phyloP scores from a whole-genome alignment of 2,329 filamentous ascomycete genomes.

The Annulohypoxylon truncatum region DNA sequence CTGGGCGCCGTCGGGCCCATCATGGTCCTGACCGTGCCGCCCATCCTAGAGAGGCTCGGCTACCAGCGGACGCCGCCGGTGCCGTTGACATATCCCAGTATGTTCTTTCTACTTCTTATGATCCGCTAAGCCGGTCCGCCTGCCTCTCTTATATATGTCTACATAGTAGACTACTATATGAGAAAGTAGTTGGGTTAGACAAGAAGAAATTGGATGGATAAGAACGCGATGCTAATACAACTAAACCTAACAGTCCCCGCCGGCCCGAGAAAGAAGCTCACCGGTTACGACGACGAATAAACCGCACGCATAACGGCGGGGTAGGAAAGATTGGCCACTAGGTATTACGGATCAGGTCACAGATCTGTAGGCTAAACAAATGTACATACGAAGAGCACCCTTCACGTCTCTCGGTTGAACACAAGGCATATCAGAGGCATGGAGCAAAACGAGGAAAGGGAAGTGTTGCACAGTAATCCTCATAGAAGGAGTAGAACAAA shows the following conservation, averaged over 20 bases:
- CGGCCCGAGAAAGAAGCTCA: constrained; percentile 69
- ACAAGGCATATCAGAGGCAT: background rate
- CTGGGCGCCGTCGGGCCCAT: constrained; percentile 80
- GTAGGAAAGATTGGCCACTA: background rate
- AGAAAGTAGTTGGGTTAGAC: too few relatives aligned
- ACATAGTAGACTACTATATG: too few relatives aligned
- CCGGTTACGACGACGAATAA: constrained; percentile 68
- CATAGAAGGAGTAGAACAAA: background rate
- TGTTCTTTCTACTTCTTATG: constrained; percentile 56
- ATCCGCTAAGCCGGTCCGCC: too few relatives aligned
- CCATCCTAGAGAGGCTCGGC: constrained; percentile 77
- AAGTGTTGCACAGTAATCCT: background rate
- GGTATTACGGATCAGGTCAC: background rate
- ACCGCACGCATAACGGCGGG: background rate
- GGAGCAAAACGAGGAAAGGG: background rate
- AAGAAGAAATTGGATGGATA: too few relatives aligned
- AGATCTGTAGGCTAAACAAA: background rate
- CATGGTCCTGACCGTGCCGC: constrained; percentile 76
- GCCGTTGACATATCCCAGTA: constrained; percentile 93
- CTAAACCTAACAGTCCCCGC: constrained; percentile 60
- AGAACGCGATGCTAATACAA: constrained; percentile 36
- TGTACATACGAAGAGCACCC: constrained; percentile 25
- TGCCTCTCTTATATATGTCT: too few relatives aligned
- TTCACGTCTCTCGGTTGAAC: background rate
- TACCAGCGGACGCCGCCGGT: constrained; percentile 78